Conservation (phyloP, 139 green algal species). For the Monoraphidium neglectum region DNA sequence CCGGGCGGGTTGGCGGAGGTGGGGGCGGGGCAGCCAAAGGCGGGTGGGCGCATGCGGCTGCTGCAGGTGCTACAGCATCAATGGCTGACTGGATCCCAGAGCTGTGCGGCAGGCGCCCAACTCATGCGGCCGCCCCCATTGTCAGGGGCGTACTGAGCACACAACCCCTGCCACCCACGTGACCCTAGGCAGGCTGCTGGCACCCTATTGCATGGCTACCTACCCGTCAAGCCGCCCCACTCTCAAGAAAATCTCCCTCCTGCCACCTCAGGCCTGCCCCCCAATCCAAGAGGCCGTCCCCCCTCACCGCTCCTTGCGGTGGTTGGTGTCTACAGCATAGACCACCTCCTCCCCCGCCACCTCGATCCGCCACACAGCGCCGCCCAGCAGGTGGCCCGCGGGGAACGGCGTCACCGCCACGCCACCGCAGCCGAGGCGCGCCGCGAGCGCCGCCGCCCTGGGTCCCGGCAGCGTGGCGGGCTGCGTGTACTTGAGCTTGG, state of each 20-base stretch:
- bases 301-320: slow-evolving; percentile 71
- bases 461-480: slow-evolving; percentile 34
- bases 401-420: slow-evolving; percentile 76
- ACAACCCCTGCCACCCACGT: no score
- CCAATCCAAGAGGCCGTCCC: not conserved
- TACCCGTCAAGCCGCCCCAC: no score
- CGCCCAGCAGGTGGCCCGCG: slow-evolving; percentile 86
- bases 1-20: not conserved
- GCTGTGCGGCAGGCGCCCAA: not conserved
- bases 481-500: slow-evolving; percentile 73
- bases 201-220: no score
- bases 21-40: no score
- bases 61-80: slow-evolving; percentile 4
- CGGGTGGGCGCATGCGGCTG: not conserved
- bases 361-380: slow-evolving; percentile 78
- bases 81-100: not conserved
- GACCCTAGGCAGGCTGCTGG: no score
- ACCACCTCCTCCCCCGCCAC: slow-evolving; percentile 78
- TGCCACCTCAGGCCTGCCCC: not conserved
- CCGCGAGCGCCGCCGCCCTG: not conserved
- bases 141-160: no score
- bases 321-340: slow-evolving; percentile 91
- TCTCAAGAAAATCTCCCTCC: not conserved
- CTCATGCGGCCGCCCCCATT: not conserved
- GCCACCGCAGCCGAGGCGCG: slow-evolving; percentile 13